Percentiles rank a stretch among this genome's conserved stretches.
These are phyloP conservation scores for Aquilaria sinensis DNA, from an alignment of 345 rosid genomes.

Conservation along the genomic window DNA sequence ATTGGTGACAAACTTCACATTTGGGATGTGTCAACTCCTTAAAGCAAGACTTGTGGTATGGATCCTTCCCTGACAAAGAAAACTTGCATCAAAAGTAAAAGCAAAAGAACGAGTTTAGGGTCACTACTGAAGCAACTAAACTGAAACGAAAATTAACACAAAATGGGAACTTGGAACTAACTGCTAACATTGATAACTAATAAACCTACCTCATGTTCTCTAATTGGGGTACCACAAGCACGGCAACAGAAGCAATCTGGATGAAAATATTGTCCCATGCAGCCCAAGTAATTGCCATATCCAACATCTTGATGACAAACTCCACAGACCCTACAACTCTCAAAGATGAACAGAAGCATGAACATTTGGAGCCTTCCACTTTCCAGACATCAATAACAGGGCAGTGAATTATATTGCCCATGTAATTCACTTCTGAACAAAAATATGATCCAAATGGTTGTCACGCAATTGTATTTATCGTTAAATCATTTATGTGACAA, in stretches of 20 bases:
- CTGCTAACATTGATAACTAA: neutral
- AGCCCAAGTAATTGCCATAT: constrained; percentile 68
- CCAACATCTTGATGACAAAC: constrained; percentile 69
- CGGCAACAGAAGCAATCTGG: constrained; percentile 83
- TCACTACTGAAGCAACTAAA: neutral
- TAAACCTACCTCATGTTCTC: constrained; percentile 64
- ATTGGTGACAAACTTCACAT: constrained; percentile 92
- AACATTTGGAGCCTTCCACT: neutral
- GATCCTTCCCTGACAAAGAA: constrained; percentile 64
- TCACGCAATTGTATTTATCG: no score
- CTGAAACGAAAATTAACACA: neutral
- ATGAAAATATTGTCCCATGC: constrained; percentile 81
- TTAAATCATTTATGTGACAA: no score
- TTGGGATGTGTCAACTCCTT: constrained; percentile 85
- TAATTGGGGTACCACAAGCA: constrained; percentile 64
- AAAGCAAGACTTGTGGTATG: constrained; percentile 89
- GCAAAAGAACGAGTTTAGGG: constrained; percentile 18
- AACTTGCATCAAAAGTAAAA: constrained; percentile 57
- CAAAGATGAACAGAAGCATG: constrained; percentile 1
- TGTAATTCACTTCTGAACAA: no score
- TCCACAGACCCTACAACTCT: constrained; percentile 55
- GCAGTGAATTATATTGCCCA: no score
- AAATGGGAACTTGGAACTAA: constrained; percentile 2
- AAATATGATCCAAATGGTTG: no score
- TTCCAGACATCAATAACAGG: no score